Evolutionary conservation across 2,329 filamentous ascomycete genomes (phyloP), one percentile per base, ranked within the genome.

Genomic region (Epichloe uncinata): DNA sequence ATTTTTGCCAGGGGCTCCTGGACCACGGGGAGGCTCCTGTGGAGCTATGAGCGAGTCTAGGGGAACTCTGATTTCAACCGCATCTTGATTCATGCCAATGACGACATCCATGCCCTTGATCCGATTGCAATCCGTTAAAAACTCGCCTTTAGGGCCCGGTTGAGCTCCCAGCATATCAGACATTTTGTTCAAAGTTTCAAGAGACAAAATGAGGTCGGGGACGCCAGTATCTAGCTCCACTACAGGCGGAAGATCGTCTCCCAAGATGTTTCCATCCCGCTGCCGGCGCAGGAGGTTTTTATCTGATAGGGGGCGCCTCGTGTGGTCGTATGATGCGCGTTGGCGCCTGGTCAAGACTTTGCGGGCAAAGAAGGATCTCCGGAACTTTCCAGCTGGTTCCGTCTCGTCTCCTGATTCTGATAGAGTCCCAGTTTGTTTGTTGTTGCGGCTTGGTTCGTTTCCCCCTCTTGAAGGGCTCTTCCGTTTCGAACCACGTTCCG

Each of bases 1-100:
- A 16, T 13, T 22, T 3, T 16, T 16, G 11, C 40, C 40, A n/a
- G 40, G 40, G 9, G 40, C 40, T 12, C 40, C 40, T 12, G 40
- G 40, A 22, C 40, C 40, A 1, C n/a, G 9, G 7, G n/a, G 18
- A 13, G 44, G 44, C 11, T 36, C 30, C 6, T 16, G 7, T 4
- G 48, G 26, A n/a, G 47, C 13, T 8, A 41, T 12, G 8, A 48
- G 16, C 4, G 50, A 40, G 5, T 51, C 45, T 3, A 51, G 35
- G 6, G 50, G 45, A 16, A 51, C 26, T 20, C 47, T 35, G 18
- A 51, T 44, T 18, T 45, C n/a, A 18, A 48, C 11, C 34, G 20
- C 30, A 37, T 51, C 50, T 6, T 45, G 20, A 35, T 51, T 48
- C 35, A 51, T 44, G 45, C 50, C 50, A 36, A 51, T 34, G 4